These are phyloP conservation scores for Fusarium nurragi DNA, from an alignment of 2,329 filamentous ascomycete genomes.

Conservation along the genomic window DNA sequence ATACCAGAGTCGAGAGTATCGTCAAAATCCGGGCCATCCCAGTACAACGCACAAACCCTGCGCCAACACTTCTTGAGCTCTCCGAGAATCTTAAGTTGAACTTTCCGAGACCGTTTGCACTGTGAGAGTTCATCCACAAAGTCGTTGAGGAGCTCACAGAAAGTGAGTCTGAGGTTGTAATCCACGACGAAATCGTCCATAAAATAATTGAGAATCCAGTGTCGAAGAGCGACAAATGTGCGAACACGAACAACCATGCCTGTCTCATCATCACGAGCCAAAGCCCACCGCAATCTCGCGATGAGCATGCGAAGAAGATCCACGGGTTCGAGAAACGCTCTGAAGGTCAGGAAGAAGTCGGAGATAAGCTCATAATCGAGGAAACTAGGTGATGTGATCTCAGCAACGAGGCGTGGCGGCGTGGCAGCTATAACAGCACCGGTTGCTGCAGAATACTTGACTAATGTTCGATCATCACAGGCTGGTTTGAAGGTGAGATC, in stretches of 20 bases:
- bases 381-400: slow-evolving; percentile 95
- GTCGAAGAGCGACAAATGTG: slow-evolving; percentile 92
- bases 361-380: slow-evolving; percentile 97
- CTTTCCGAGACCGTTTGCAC: slow-evolving; percentile 57
- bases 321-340: slow-evolving; percentile 80
- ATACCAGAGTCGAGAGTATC: slow-evolving; percentile 69
- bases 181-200: slow-evolving; percentile 89
- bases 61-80: slow-evolving; percentile 99
- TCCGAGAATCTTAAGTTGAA: slow-evolving; percentile 82
- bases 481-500: slow-evolving; percentile 78
- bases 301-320: slow-evolving; percentile 86
- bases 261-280: slow-evolving; percentile 80
- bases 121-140: slow-evolving; percentile 65
- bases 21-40: slow-evolving; percentile 78
- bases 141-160: slow-evolving; percentile 83
- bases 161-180: slow-evolving; percentile 76
- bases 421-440: slow-evolving; percentile 88
- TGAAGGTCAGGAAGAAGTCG: slow-evolving; percentile 97
- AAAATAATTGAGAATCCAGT: slow-evolving; percentile 99
- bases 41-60: slow-evolving; percentile 87
- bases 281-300: slow-evolving; percentile 86
- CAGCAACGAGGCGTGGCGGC: slow-evolving; percentile 87
- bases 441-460: slow-evolving; percentile 78
- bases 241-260: slow-evolving; percentile 95
- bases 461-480: slow-evolving; percentile 82